phyloP scores from a whole-genome alignment of 495 filamentous ascomycete species.

The Talaromyces adpressus region DNA sequence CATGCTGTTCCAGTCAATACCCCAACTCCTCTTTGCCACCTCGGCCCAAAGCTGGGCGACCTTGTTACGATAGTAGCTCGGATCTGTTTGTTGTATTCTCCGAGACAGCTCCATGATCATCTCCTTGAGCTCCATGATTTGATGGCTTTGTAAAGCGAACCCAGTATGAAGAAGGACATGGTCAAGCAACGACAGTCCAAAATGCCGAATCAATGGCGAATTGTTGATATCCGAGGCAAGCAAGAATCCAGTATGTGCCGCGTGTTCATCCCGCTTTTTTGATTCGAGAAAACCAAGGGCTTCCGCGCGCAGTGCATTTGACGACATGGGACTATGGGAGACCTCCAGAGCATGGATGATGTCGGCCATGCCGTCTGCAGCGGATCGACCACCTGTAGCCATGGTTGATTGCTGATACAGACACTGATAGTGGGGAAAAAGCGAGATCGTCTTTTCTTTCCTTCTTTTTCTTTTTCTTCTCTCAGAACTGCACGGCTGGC shows the following conservation, averaged over 20 bases:
- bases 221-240: slow-evolving; percentile 68
- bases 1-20: slow-evolving; percentile 87
- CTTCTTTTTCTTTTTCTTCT: neutral
- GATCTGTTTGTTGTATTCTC: slow-evolving; percentile 63
- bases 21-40: slow-evolving; percentile 89
- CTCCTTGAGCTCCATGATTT: slow-evolving; percentile 55
- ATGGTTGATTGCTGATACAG: slow-evolving; percentile 16
- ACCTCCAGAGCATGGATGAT: slow-evolving; percentile 80
- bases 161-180: slow-evolving; percentile 79
- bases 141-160: slow-evolving; percentile 57
- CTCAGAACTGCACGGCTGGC: neutral
- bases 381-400: slow-evolving; percentile 34
- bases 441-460: neutral
- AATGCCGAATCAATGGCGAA: slow-evolving; percentile 79
- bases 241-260: slow-evolving; percentile 77
- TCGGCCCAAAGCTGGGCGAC: slow-evolving; percentile 94
- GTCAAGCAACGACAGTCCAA: slow-evolving; percentile 85
- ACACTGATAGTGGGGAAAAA: neutral
- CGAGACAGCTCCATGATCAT: slow-evolving; percentile 78
- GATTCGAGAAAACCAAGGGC: slow-evolving; percentile 78
- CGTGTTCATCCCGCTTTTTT: slow-evolving; percentile 67
- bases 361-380: slow-evolving; percentile 36
- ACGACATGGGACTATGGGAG: slow-evolving; percentile 73
- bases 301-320: slow-evolving; percentile 76
- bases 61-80: slow-evolving; percentile 83